Evolutionary conservation across 305 asterid genomes (phyloP), one percentile per base, ranked within the genome.

Genomic region (Solanum hybrid): DNA sequence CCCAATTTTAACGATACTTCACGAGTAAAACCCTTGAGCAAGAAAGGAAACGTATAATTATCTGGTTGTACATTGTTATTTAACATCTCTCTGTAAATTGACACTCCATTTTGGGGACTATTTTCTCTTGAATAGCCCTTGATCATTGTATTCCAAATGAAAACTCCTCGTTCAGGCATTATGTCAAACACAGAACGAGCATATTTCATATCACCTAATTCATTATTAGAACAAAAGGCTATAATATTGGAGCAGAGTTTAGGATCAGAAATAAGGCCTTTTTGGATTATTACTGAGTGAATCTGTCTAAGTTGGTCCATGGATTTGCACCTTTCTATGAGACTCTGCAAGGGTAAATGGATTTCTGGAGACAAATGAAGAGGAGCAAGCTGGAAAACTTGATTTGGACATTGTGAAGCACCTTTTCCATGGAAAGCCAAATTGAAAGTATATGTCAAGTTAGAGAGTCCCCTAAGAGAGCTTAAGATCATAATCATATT

Each of bases 91-190:
- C 51, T 45, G 42, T 90, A 92, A 90, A 89, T 17, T 12, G 89
- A 79, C 34, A 89, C 75, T 31, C 86, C 91, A 79, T 87, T n/a
- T 5, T 86, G 34, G 9, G 91, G 89, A 66, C 73, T 77, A 37
- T 86, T 45, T n/a, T 37, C 78, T 26, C 64, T 75, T 14, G 91
- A 90, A 85, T 84, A 90, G 11, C 91, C 92, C 85, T 71, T 92
- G 72, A 92, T 90, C 92, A 92, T 90, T 24, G 90, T 88, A 69
- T 92, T 92, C 92, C 93, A 92, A 29, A 90, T 45, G 73, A 76
- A 90, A 8, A 87, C 89, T 38, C 78, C 90, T 87, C 91, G 91
- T 78, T 92, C 90, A 78, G 45, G 92, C 76, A 92, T 87, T 92
- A 26, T 78, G 71, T 87, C 93, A 87, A 92, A 90, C 89, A 92